Evolutionary conservation across 2,329 filamentous ascomycete genomes (phyloP).

Genomic region (Sporothrix luriei): DNA sequence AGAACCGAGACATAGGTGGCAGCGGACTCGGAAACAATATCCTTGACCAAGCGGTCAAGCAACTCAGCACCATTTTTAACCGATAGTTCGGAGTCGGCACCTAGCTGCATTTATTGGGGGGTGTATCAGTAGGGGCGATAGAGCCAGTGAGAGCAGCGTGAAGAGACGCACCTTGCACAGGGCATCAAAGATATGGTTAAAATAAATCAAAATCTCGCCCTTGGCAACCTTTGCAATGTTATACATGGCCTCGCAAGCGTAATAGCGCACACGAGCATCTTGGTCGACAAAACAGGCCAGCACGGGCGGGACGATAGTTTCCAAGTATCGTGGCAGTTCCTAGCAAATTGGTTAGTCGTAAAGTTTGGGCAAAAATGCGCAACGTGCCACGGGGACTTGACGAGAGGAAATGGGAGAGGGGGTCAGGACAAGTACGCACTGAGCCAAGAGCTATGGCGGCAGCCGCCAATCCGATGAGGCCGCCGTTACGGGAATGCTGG

Average conservation of each 20-base stretch:
- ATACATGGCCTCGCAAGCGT: constrained; percentile 99
- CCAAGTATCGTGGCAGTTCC: constrained; percentile 89
- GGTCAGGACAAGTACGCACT: constrained; percentile 51
- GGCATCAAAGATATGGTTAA: constrained; percentile 97
- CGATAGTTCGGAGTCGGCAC: constrained; percentile 91
- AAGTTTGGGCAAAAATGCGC: no score
- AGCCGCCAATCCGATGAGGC: constrained; percentile 90
- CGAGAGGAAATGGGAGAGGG: background rate
- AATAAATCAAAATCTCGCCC: constrained; percentile 94
- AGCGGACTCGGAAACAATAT: constrained; percentile 93
- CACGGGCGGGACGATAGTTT: constrained; percentile 93
- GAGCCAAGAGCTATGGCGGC: constrained; percentile 92
- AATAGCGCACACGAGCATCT: constrained; percentile 95
- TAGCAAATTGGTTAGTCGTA: constrained; percentile 43
- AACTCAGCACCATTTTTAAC: constrained; percentile 98
- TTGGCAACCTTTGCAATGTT: constrained; percentile 99
- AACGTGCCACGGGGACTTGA: no score
- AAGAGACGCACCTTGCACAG: constrained; percentile 75
- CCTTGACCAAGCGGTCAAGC: constrained; percentile 90
- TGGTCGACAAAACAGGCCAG: constrained; percentile 97
- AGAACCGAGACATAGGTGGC: constrained; percentile 92
- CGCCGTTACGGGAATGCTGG: constrained; percentile 94
- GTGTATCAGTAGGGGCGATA: background rate
- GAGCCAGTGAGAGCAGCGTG: background rate
- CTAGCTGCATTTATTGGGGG: constrained; percentile 56